A percentile compares a stretch with the other conserved stretches of the same genome.
Evolutionary conservation across 495 filamentous ascomycete genomes (phyloP).

Genomic region (Pseudotulostoma volvatum): DNA sequence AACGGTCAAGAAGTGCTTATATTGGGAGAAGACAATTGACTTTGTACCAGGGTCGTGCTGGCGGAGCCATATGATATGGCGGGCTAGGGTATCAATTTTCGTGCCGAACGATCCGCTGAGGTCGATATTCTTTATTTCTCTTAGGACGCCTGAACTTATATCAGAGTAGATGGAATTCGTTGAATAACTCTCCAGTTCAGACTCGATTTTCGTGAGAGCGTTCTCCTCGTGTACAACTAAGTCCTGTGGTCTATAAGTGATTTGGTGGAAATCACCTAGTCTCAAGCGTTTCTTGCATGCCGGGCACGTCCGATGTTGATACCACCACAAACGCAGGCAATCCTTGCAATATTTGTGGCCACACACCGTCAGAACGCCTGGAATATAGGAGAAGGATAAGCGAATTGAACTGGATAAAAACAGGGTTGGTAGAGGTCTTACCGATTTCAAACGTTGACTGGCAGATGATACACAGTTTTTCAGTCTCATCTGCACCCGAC

Average conservation of each 20-base stretch:
- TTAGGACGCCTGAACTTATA: constrained; percentile 51
- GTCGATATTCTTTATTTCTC: constrained; percentile 70
- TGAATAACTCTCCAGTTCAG: constrained; percentile 14
- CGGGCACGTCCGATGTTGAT: constrained; percentile 47
- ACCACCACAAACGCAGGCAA: constrained; percentile 66
- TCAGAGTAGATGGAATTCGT: constrained; percentile 55
- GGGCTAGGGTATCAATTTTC: constrained; percentile 70
- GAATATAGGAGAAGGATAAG: constrained; percentile 2
- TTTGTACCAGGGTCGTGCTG: constrained; percentile 75
- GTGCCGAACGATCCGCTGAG: constrained; percentile 63
- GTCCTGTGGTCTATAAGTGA: constrained; percentile 65
- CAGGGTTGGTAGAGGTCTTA: constrained; percentile 13
- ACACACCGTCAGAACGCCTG: constrained; percentile 64
- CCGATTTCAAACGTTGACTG: constrained; percentile 55
- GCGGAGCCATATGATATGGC: constrained; percentile 74
- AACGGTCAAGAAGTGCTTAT: constrained; percentile 60
- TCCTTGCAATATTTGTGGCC: constrained; percentile 83
- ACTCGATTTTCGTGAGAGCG: constrained; percentile 8
- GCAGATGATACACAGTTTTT: constrained; percentile 67
- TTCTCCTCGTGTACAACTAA: constrained; percentile 53
- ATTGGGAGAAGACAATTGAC: constrained; percentile 84
- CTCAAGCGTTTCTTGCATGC: constrained; percentile 56
- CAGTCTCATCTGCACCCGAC: constrained; percentile 33
- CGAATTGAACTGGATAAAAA: constrained; percentile 1
- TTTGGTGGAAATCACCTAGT: constrained; percentile 53